Conservation (phyloP, 805 yeast species). For the Hermanozyma aechmeae region DNA sequence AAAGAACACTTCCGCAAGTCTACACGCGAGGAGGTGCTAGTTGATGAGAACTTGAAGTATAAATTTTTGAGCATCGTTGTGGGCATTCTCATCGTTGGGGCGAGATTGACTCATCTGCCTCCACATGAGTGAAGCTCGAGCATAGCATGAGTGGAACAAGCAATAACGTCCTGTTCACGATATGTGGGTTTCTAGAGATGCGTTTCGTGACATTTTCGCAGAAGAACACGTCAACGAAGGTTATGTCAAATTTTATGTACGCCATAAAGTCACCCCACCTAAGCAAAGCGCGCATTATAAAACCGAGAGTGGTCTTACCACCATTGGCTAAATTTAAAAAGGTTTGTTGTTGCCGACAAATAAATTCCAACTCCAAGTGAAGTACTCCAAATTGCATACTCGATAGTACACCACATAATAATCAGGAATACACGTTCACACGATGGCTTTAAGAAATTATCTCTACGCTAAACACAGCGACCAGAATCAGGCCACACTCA, state of each 20-base stretch:
- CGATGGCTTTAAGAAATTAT: conserved; percentile 34
- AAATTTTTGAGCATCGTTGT: conserved; percentile 33
- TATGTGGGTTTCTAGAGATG: too few relatives aligned
- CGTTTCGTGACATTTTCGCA: too few relatives aligned
- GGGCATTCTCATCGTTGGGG: conserved; percentile 32
- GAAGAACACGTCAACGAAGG: too few relatives aligned
- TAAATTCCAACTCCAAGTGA: neutral
- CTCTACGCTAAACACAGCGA: conserved; percentile 29
- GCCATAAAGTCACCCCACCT: too few relatives aligned
- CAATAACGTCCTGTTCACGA: too few relatives aligned
- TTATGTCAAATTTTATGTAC: too few relatives aligned
- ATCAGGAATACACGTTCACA: neutral
- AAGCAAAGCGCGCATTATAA: too few relatives aligned
- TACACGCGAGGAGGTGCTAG: conserved; percentile 15
- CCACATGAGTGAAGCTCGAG: neutral
- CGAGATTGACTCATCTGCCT: conserved; percentile 17
- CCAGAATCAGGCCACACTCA: conserved; percentile 8
- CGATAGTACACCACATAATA: too few relatives aligned
- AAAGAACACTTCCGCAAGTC: conserved; percentile 9
- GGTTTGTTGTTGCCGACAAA: too few relatives aligned
- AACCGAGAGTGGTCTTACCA: too few relatives aligned
- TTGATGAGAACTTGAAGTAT: conserved; percentile 32
- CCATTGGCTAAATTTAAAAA: too few relatives aligned
- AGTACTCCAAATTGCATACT: conserved; percentile 1
- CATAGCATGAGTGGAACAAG: too few relatives aligned